Percentiles rank a stretch among this genome's conserved stretches.
Evolutionary conservation across 2,329 filamentous ascomycete genomes (phyloP).

Genomic region (Penicillium sp.): DNA sequence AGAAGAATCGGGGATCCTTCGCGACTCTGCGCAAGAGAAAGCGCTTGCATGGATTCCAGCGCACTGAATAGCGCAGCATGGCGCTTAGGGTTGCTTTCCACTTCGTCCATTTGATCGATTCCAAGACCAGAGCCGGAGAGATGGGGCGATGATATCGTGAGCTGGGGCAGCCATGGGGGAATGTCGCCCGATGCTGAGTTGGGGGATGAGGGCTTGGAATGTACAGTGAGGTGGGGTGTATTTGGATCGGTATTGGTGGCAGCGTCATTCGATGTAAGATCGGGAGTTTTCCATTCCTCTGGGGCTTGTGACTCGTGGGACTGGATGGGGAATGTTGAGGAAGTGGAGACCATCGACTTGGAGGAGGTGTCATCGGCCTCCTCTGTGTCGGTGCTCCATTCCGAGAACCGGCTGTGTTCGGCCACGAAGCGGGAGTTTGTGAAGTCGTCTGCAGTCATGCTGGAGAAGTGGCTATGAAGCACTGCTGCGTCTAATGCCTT

Average conservation of each 20-base stretch:
- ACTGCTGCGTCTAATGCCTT: conserved; percentile 33
- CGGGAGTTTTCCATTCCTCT: conserved; percentile 23
- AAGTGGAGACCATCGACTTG: conserved; percentile 38
- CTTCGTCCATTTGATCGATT: conserved; percentile 33
- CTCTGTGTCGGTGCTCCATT: conserved; percentile 44
- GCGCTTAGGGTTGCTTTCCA: conserved; percentile 39
- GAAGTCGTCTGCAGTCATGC: conserved; percentile 39
- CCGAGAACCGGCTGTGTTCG: conserved; percentile 41
- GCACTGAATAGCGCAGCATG: conserved; percentile 38
- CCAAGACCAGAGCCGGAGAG: conserved; percentile 33
- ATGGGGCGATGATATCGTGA: conserved; percentile 27
- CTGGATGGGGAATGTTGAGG: conserved; percentile 30
- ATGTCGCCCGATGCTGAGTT: conserved; percentile 30
- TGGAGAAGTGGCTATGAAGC: conserved; percentile 45
- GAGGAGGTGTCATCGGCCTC: conserved; percentile 28
- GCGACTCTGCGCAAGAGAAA: conserved; percentile 27
- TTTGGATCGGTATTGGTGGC: conserved; percentile 34
- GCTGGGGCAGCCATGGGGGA: conserved; percentile 26
- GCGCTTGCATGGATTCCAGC: conserved; percentile 30
- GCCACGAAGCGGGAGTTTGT: conserved; percentile 26
- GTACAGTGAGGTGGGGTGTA: conserved; percentile 37
- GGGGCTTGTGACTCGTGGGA: conserved; percentile 19
- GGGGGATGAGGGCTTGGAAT: conserved; percentile 30
- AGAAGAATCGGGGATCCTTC: conserved; percentile 26
- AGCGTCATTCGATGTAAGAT: conserved; percentile 23